phyloP scores from a whole-genome alignment of 73 alveolate species.

The Blepharisma japonicum region DNA sequence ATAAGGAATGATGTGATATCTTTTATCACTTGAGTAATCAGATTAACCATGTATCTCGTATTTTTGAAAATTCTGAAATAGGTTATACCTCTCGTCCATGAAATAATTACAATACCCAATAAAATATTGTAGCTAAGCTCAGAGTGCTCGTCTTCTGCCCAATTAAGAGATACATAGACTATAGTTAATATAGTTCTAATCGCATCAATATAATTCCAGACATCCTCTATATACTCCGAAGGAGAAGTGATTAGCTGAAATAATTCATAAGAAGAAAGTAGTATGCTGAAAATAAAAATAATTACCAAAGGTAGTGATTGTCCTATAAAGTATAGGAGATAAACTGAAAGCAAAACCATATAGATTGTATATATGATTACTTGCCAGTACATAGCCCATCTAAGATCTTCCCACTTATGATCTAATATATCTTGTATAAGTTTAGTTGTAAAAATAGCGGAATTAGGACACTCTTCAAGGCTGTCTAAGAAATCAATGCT shows the following conservation, averaged over 20 bases:
- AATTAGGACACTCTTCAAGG: neutral
- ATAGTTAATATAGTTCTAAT: neutral
- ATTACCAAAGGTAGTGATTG: no score
- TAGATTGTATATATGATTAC: neutral
- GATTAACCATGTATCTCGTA: neutral
- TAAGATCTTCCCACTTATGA: slow-evolving; percentile 15
- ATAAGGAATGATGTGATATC: neutral
- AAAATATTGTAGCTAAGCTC: no score
- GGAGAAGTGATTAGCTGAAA: neutral
- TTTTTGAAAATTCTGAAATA: neutral
- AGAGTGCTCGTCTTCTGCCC: no score
- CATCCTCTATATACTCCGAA: neutral
- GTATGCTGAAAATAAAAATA: neutral
- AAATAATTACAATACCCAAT: neutral
- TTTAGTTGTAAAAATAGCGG: slow-evolving; percentile 4
- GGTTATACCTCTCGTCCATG: neutral
- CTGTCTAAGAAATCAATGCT: slow-evolving; percentile 10
- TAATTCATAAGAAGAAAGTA: neutral
- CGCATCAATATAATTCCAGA: neutral
- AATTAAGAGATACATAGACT: neutral
- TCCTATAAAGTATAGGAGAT: neutral
- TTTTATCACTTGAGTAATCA: neutral
- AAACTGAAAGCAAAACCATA: neutral
- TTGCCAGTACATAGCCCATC: neutral
- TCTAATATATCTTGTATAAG: neutral